Evolutionary conservation across 2,329 filamentous ascomycete species (phyloP).

Genomic region (Penicillium capsulatum): DNA sequence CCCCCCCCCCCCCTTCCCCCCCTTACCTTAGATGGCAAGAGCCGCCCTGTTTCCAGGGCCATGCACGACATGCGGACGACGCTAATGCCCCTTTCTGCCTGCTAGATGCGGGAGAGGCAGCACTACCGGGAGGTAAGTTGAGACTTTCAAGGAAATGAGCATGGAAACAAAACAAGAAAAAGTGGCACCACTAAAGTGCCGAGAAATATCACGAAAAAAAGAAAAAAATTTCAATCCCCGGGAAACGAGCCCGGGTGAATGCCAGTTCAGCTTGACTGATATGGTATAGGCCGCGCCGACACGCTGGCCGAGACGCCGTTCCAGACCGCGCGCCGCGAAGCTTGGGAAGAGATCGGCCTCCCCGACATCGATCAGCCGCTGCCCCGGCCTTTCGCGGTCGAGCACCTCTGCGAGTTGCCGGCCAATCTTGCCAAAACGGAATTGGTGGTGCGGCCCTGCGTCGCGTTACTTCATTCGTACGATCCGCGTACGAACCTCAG

Average conservation of each 20-base stretch:
- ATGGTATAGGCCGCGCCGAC: conserved; percentile 51
- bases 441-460: conserved; percentile 69
- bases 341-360: conserved; percentile 88
- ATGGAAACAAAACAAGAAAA: conserved; percentile 8
- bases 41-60: conserved; percentile 7
- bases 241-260: too few species aligned
- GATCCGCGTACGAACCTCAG: conserved; percentile 41
- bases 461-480: conserved; percentile 69
- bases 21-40: neutral
- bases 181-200: too few species aligned
- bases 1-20: too few species aligned
- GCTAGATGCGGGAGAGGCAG: conserved; percentile 72
- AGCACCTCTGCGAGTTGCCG: conserved; percentile 82
- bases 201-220: too few species aligned
- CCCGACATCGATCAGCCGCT: conserved; percentile 66
- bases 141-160: neutral
- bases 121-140: conserved; percentile 74
- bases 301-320: conserved; percentile 56
- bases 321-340: conserved; percentile 82
- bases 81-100: conserved; percentile 12
- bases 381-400: conserved; percentile 73
- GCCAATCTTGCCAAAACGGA: conserved; percentile 69
- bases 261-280: too few species aligned
- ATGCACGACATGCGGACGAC: conserved; percentile 17
- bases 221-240: too few species aligned